phyloP scores from a whole-genome alignment of 495 filamentous ascomycete species.

The Aspergillus coremiiformis region DNA sequence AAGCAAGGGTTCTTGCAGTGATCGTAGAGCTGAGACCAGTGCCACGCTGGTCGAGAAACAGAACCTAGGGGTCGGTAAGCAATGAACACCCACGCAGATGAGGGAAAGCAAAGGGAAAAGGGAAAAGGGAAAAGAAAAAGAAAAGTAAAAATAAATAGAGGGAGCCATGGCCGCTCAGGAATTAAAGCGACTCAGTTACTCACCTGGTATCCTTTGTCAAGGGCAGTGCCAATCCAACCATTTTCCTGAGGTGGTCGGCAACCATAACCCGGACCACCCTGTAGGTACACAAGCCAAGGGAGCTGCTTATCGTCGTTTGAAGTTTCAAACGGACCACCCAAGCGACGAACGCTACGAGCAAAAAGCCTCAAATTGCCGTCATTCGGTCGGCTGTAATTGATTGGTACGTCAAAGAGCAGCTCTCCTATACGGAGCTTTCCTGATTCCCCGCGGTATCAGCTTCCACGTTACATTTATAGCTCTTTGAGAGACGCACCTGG shows the following conservation, averaged over 20 bases:
- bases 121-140: too few species aligned
- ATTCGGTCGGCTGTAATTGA: slow-evolving; percentile 60
- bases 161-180: background rate
- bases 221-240: slow-evolving; percentile 55
- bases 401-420: slow-evolving; percentile 77
- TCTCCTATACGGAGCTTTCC: slow-evolving; percentile 72
- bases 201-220: slow-evolving; percentile 70
- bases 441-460: slow-evolving; percentile 19
- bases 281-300: slow-evolving; percentile 59
- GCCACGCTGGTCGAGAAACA: slow-evolving; percentile 83
- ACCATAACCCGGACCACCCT: slow-evolving; percentile 74
- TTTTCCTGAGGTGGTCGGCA: slow-evolving; percentile 65
- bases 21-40: slow-evolving; percentile 79
- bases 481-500: slow-evolving; percentile 25
- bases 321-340: slow-evolving; percentile 54
- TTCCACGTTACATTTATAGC: slow-evolving; percentile 3
- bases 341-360: slow-evolving; percentile 59
- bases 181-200: background rate
- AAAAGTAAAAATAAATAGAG: background rate
- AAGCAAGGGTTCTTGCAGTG: slow-evolving; percentile 58
- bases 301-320: slow-evolving; percentile 44
- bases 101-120: too few species aligned
- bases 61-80: slow-evolving; percentile 42
- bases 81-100: background rate
- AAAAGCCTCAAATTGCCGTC: slow-evolving; percentile 63